phyloP scores from a whole-genome alignment of 2,329 filamentous ascomycete genomes.

The Beauveria brongniartii region DNA sequence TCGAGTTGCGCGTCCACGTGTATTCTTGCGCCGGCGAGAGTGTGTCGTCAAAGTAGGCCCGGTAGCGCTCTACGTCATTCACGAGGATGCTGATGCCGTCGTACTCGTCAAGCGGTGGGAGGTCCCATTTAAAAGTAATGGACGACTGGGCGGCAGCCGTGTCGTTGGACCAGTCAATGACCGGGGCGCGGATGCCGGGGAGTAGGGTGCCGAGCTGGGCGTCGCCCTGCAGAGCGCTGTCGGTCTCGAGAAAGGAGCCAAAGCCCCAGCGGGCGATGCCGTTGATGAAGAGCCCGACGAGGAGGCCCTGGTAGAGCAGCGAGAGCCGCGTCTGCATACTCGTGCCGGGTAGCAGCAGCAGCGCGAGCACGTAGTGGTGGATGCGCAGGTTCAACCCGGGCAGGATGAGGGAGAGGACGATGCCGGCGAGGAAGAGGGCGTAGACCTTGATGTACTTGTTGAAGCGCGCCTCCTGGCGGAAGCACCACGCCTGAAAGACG shows the following conservation, averaged over 20 bases:
- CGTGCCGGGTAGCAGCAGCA: slow-evolving; percentile 82
- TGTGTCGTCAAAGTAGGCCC: slow-evolving; percentile 58
- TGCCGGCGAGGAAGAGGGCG: slow-evolving; percentile 53
- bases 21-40: slow-evolving; percentile 38
- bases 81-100: slow-evolving; percentile 75
- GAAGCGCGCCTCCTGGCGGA: slow-evolving; percentile 77
- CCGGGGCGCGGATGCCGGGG: slow-evolving; percentile 41
- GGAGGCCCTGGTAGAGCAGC: slow-evolving; percentile 79
- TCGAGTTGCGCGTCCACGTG: slow-evolving; percentile 48
- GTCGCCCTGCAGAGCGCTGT: slow-evolving; percentile 61
- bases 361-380: slow-evolving; percentile 87
- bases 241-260: slow-evolving; percentile 78
- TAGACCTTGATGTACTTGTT: slow-evolving; percentile 73
- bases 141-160: slow-evolving; percentile 39
- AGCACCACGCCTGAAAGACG: slow-evolving; percentile 71
- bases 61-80: slow-evolving; percentile 76
- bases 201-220: slow-evolving; percentile 55
- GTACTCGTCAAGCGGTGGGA: slow-evolving; percentile 40
- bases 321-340: slow-evolving; percentile 79
- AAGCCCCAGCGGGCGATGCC: slow-evolving; percentile 93
- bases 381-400: slow-evolving; percentile 78
- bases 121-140: slow-evolving; percentile 53
- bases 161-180: slow-evolving; percentile 34
- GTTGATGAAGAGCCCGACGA: slow-evolving; percentile 89
- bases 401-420: slow-evolving; percentile 62